phyloP scores from a whole-genome alignment of 768 basidiomycete species.

The Phylloporus sp. region DNA sequence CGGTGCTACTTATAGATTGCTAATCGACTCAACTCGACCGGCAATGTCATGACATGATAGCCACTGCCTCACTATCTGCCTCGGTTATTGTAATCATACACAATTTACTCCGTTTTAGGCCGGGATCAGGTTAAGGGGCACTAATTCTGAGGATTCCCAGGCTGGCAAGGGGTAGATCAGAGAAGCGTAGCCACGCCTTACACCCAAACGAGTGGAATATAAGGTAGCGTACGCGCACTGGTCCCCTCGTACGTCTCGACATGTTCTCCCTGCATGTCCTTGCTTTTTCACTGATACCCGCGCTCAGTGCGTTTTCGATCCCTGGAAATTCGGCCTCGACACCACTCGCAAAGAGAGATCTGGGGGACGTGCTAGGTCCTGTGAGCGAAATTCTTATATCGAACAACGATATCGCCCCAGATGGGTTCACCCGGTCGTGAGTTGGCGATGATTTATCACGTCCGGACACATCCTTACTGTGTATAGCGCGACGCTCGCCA shows the following conservation, averaged over 20 bases:
- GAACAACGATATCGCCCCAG: slow-evolving; percentile 41
- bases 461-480: not conserved
- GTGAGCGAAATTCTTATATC: slow-evolving; percentile 29
- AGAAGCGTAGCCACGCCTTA: no score
- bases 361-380: slow-evolving; percentile 20
- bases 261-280: slow-evolving; percentile 10
- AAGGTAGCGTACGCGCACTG: not conserved
- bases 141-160: no score
- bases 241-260: not conserved
- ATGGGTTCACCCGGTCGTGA: slow-evolving; percentile 43
- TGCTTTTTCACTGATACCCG: slow-evolving; percentile 4
- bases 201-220: no score
- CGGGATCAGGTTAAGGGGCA: no score
- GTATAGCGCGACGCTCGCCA: slow-evolving; percentile 39
- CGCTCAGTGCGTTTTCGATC: slow-evolving; percentile 3
- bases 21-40: no score
- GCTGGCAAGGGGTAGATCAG: no score
- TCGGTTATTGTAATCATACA: no score
- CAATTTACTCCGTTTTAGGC: no score
- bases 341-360: not conserved
- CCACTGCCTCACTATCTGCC: no score
- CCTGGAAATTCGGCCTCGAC: not conserved
- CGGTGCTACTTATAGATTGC: no score
- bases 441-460: not conserved
- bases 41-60: no score